These are phyloP conservation scores for Benincasa hispida DNA, from an alignment of 306 rosid genomes.

Conservation along the genomic window DNA sequence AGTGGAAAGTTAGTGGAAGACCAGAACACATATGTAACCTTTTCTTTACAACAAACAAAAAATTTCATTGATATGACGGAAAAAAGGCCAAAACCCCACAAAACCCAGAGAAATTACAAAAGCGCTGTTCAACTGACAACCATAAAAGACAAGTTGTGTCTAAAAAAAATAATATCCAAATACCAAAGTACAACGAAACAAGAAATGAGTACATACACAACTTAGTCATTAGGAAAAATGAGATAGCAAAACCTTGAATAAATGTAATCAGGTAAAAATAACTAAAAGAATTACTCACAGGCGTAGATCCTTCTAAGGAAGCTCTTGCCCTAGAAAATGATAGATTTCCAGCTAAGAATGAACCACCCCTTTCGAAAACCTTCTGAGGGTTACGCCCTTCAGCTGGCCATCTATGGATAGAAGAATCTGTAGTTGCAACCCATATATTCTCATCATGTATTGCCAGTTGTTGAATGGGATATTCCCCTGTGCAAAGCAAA, in stretches of 20 bases:
- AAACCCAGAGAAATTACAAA: background rate
- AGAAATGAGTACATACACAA: background rate
- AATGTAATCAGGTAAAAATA: background rate
- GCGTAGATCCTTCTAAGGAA: conserved; percentile 83
- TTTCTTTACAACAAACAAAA: background rate
- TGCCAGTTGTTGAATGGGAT: conserved; percentile 79
- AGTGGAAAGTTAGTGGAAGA: background rate
- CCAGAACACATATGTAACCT: background rate
- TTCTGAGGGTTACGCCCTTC: conserved; percentile 79
- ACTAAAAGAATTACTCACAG: conserved; percentile 35
- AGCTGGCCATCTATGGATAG: conserved; percentile 82
- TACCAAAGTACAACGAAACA: background rate
- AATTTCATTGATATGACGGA: background rate
- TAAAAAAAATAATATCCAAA: background rate
- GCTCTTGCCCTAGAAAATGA: conserved; percentile 94
- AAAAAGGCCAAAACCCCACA: background rate
- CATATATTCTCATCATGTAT: conserved; percentile 70
- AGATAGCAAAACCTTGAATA: background rate
- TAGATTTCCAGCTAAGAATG: conserved; percentile 92
- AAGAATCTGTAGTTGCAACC: conserved; percentile 90
- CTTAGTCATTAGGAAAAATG: background rate
- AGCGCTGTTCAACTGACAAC: background rate
- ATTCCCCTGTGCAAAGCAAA: conserved; percentile 81
- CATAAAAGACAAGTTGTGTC: background rate
- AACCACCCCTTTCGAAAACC: conserved; percentile 69